Percentiles rank a stretch among this genome's conserved stretches.
phyloP scores from a whole-genome alignment of 257 asterid species.

The Leptodermis oblonga region DNA sequence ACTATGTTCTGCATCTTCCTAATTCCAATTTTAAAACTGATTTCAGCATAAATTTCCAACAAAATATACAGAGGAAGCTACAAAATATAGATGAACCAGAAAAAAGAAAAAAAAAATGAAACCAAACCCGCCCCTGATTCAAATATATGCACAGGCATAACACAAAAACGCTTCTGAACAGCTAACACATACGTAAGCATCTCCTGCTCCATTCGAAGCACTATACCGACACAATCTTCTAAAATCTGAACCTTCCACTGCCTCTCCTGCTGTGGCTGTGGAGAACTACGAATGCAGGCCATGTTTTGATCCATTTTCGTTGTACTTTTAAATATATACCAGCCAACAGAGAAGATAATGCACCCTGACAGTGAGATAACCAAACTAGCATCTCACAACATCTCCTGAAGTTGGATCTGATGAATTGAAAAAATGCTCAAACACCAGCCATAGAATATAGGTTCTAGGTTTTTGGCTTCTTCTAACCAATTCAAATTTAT shows the following conservation, averaged over 20 bases:
- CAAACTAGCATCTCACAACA: neutral
- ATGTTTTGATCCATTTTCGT: neutral
- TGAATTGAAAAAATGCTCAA: neutral
- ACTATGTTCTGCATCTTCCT: neutral
- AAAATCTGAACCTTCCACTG: neutral
- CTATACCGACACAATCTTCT: neutral
- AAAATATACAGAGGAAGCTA: neutral
- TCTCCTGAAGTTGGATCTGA: neutral
- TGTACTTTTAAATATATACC: neutral
- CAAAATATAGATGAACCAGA: neutral
- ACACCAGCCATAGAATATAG: neutral
- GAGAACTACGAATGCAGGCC: too few species aligned
- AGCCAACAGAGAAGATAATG: neutral
- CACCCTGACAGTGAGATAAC: neutral
- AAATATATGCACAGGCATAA: neutral
- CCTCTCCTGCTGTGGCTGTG: neutral
- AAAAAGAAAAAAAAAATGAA: too few species aligned
- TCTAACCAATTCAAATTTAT: neutral
- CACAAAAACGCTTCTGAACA: neutral
- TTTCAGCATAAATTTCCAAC: neutral
- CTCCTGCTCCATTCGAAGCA: neutral
- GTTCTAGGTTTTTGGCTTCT: neutral
- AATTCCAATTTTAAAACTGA: neutral
- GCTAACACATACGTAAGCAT: neutral
- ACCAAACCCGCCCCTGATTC: neutral